Percentiles rank a stretch among this genome's conserved stretches.
Evolutionary conservation across 1,284 basidiomycete species (phyloP).

Genomic region (Sporisorium reilianum): DNA sequence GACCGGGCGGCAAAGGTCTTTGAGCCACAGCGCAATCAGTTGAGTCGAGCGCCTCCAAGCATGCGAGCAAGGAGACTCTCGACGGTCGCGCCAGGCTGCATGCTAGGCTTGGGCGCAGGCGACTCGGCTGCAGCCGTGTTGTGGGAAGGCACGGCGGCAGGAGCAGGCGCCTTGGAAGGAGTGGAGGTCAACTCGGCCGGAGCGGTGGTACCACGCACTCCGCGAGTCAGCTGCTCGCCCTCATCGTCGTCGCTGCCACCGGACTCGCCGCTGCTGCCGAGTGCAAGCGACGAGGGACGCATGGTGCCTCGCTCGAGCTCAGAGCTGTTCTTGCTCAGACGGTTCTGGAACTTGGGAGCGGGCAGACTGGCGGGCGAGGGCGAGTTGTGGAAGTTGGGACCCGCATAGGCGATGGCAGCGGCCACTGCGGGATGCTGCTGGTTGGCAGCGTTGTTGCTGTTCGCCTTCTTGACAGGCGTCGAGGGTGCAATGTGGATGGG

Average conservation of each 20-base stretch:
- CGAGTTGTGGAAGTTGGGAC: slow-evolving; percentile 65
- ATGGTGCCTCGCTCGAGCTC: slow-evolving; percentile 24
- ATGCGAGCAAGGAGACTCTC: slow-evolving; percentile 58
- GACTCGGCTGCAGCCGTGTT: slow-evolving; percentile 23
- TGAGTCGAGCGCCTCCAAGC: slow-evolving; percentile 46
- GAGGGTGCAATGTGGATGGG: slow-evolving; percentile 47
- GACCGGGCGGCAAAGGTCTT: too few relatives aligned
- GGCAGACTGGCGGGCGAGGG: slow-evolving; percentile 62
- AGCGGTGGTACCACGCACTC: slow-evolving; percentile 48
- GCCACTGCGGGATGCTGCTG: slow-evolving; percentile 43
- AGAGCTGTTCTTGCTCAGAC: slow-evolving; percentile 42
- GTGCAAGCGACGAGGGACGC: slow-evolving; percentile 35
- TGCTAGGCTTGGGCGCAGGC: slow-evolving; percentile 31
- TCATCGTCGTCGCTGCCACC: slow-evolving; percentile 43
- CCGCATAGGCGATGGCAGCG: slow-evolving; percentile 57
- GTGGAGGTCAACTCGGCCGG: slow-evolving; percentile 43
- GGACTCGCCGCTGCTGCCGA: slow-evolving; percentile 38
- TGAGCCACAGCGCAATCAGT: slow-evolving; percentile 10
- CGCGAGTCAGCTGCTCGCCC: slow-evolving; percentile 29
- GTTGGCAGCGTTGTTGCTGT: slow-evolving; percentile 27
- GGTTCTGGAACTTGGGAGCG: slow-evolving; percentile 56
- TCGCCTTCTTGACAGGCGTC: slow-evolving; percentile 46
- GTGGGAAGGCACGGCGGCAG: slow-evolving; percentile 18
- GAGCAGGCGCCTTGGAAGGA: slow-evolving; percentile 32
- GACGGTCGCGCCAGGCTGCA: slow-evolving; percentile 51